Base-by-base conservation (phyloP, 1,139 yeast genomes). In the Scheffersomyces segobiensis region DNA sequence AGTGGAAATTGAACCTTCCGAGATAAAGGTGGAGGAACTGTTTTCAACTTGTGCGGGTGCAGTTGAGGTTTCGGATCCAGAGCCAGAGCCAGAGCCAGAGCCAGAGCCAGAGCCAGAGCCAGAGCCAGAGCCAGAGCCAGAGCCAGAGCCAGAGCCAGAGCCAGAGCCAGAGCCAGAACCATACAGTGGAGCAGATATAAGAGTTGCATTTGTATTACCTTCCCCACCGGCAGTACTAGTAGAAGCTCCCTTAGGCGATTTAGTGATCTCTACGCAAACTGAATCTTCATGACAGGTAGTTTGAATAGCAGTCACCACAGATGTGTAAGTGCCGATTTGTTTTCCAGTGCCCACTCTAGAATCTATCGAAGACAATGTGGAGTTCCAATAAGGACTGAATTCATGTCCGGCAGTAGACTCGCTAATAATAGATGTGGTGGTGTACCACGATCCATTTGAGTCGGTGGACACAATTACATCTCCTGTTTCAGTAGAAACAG, bases 101-200 rank as follows among this genome's bases (percentile, higher is more conserved):
- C 52, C 57, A 8, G 53, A 49, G 21, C 62, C 62, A 5, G 59
- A 63, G 22, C 60, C 52, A 10, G 53, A 39, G 14, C 55, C 42
- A 17, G 52, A 49, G 19, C 58, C 64, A 3, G 52, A 56, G 12
- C 57, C 66, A 51, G 59, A 42, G 14, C 50, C 32, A 3, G 62
- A 57, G 12, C 63, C 57, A 10, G 59, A 64, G 3, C 66, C 67
- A 49, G 54, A 66, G 5, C 67, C 68, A 50, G 60, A 63, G 5
- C 63, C 69, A 50, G 56, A 56, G 18, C 39, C 39, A 26, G 39
- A 8, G 10, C 8, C 39, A 26, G 39, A 26, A 26, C 39, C 39
- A 26, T 6, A 26, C 39, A 26, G 39, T 5, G 39, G 39, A 26
- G 14, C 3, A 8, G 42, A 24, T 5, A 5, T 5, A 5, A 24